These are phyloP conservation scores for Helotiales sp. DNA, from an alignment of 2,329 filamentous ascomycete genomes.

Conservation along the genomic window DNA sequence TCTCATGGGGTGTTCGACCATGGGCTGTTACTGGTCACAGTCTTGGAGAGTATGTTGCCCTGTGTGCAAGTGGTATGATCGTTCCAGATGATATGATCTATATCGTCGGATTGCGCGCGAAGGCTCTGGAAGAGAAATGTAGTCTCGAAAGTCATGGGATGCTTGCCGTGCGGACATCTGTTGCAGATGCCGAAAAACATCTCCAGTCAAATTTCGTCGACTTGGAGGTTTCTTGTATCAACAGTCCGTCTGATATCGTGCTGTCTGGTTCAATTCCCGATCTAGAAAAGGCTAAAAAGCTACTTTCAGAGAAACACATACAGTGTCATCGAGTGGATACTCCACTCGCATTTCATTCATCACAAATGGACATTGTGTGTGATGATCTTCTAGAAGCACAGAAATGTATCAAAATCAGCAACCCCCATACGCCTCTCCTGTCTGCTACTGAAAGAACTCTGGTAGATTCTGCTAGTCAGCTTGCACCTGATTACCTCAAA, in stretches of 20 bases:
- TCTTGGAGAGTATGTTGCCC: constrained; percentile 71
- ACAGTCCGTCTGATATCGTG: constrained; percentile 73
- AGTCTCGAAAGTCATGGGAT: constrained; percentile 6
- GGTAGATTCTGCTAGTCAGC: background rate
- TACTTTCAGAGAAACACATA: constrained; percentile 36
- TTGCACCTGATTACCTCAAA: background rate
- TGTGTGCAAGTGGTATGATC: constrained; percentile 70
- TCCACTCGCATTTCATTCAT: constrained; percentile 66
- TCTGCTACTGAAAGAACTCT: constrained; percentile 30
- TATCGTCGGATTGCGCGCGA: constrained; percentile 68
- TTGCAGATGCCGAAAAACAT: background rate
- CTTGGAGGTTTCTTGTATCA: constrained; percentile 63
- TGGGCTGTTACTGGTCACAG: constrained; percentile 63
- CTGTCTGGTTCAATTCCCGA: constrained; percentile 47
- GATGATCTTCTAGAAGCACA: constrained; percentile 61
- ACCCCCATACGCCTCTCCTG: background rate
- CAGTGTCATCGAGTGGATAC: constrained; percentile 59
- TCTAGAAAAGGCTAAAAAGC: background rate
- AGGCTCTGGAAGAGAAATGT: constrained; percentile 9
- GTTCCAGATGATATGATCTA: constrained; percentile 70
- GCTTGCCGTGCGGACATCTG: constrained; percentile 42
- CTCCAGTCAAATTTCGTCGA: background rate
- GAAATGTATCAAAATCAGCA: constrained; percentile 45
- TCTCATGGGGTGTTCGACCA: constrained; percentile 53
- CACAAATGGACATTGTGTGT: constrained; percentile 63